Base-by-base conservation (phyloP, 352 stramenopile genomes). In the Aphanomyces cochlioides region DNA sequence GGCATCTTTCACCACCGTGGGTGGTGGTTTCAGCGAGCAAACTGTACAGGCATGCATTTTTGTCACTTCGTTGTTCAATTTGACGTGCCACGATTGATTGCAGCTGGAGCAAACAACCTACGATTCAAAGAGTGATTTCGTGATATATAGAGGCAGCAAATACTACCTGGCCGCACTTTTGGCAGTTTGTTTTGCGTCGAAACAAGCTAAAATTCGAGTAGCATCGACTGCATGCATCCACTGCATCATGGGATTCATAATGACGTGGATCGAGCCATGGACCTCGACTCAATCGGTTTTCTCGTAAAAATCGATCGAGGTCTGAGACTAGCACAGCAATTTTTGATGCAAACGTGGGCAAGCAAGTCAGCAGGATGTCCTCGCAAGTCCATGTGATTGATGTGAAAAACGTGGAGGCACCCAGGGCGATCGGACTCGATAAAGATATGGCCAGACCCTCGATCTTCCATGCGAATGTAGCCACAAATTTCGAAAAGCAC, bases 291-390 rank as follows among this genome's bases (percentile, higher is more conserved):
- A 50, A n/a, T 50, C 43, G 43, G 17, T 50, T 50, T 50, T 50
- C 43, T n/a, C 43, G 43, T n/a, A 50, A n/a, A 50, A 50, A 50
- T 50, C 43, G 43, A 50, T 50, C 43, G 17, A 50, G 10, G 43
- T 50, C 43, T n/a, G 17, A 50, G 43, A n/a, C 17, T 50, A n/a
- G 10, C 43, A 50, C 43, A 50, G 10, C 43, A n/a, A n/a, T 50
- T 50, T n/a, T 50, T 50, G 2, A 50, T 50, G 10, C 43, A 12
- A 50, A n/a, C 43, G 10, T 12, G 17, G 43, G 43, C 43, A 3
- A 50, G 43, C 43, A 12, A 50, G 10, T 50, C 43, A 0, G 17
- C 43, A n/a, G 17, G 17, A n/a, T 50, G 43, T 1, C 43, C 43
- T n/a, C 43, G 10, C 10, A n/a, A n/a, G 43, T 50, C 43, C 10